Evolutionary conservation across 768 basidiomycete species (phyloP), one percentile per base, ranked within the genome.

Genomic region (Lactarius indigo): DNA sequence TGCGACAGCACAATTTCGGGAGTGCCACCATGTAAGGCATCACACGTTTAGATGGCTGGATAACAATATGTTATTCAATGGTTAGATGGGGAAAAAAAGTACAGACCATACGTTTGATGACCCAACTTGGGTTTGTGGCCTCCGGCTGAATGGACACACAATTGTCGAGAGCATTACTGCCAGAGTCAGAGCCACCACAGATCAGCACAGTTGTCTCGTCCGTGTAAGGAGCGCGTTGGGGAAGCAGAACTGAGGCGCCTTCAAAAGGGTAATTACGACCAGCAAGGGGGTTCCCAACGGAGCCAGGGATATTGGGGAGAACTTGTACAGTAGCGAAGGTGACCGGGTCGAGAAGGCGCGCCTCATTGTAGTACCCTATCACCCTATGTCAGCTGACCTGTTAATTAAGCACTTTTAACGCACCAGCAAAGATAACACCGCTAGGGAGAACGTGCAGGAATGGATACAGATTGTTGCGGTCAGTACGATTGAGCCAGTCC

Each of bases 401-500:
- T 3, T n/a, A 26, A 20, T 54, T 31, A 5, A 6, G 15, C 41
- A 8, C 47, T 18, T 41, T 15, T 30, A 7, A 76, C 84, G 59
- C 56, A 89, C 90, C 87, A 41, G 90, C 81, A 73, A 92, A 92
- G 70, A 93, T 76, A 37, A 82, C 81, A 1, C 84, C 84, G 54
- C 86, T 87, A 0, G 91, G 90, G 18, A 93, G 81, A 6, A 91
- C 81, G 62, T 87, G 75, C 39, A 92, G 76, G 79, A 90, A 92
- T 0, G 91, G 91, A 71, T 93, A 92, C 58, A 92, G 74, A 70
- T 92, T 92, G 72, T 90, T 85, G 1, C 91, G 91, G 71, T 92
- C 88, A 5, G 91, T 92, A 33, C 89, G 81, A 39, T 78, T 74
- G 30, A 92, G 78, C 79, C 85, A 92, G 65, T 88, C 86, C 59